Evolutionary conservation across 1,139 yeast genomes (phyloP).

Genomic region (Groenewaldozyma auringiensis): DNA sequence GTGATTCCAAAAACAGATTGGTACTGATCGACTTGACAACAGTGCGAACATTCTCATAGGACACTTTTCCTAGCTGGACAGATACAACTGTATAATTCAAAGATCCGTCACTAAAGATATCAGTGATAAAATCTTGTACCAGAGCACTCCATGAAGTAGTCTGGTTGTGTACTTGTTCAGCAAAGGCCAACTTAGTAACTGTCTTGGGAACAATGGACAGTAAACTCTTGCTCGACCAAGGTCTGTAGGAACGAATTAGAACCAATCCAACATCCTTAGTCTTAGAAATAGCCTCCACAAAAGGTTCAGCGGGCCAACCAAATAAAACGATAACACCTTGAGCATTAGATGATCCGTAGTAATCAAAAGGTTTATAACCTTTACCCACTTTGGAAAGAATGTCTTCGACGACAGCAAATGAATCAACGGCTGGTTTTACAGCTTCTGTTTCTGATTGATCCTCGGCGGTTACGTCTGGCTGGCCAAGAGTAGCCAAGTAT

Average conservation of each 20-base stretch:
- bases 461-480: constrained; percentile 6
- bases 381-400: constrained; percentile 13
- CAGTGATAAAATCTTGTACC: constrained; percentile 61
- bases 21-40: constrained; percentile 44
- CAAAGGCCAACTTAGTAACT: constrained; percentile 51
- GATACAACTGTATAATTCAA: constrained; percentile 40
- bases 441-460: constrained; percentile 17
- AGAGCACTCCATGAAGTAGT: constrained; percentile 57
- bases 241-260: constrained; percentile 59
- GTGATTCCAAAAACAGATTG: constrained; percentile 46
- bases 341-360: constrained; percentile 36
- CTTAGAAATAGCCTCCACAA: constrained; percentile 37
- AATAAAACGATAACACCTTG: constrained; percentile 51
- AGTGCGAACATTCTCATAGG: constrained; percentile 37
- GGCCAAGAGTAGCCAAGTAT: constrained; percentile 2
- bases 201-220: constrained; percentile 48
- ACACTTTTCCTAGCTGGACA: constrained; percentile 49
- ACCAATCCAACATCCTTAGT: constrained; percentile 44
- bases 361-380: constrained; percentile 35
- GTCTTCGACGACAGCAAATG: constrained; percentile 22
- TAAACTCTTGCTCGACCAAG: constrained; percentile 52
- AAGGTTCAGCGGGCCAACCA: constrained; percentile 47
- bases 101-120: constrained; percentile 31
- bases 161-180: constrained; percentile 49
- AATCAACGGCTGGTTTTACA: constrained; percentile 13